phyloP scores from a whole-genome alignment of 192 early-diverging fungal genomes.

The Coemansia asiatica region DNA sequence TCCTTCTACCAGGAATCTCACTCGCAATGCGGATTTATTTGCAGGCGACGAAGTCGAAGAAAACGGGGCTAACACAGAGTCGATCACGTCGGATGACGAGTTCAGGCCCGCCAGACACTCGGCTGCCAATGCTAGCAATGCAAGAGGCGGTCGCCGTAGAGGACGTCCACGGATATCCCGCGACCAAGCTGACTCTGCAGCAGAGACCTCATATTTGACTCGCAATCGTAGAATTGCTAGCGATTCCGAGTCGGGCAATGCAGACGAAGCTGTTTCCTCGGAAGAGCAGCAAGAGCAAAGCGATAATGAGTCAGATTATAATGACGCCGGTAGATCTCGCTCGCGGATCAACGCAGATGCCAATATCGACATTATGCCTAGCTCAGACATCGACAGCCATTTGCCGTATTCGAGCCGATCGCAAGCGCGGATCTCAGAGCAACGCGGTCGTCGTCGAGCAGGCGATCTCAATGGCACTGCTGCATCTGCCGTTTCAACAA shows the following conservation, averaged over 20 bases:
- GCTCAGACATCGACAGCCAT: neutral
- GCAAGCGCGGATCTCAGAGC: neutral
- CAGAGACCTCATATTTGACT: conserved; percentile 14
- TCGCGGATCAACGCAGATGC: neutral
- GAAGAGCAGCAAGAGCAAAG: neutral
- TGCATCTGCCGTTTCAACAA: too few species aligned
- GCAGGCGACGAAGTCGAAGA: conserved; percentile 5
- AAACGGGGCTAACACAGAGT: neutral
- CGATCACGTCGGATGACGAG: conserved; percentile 34
- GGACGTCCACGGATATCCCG: neutral
- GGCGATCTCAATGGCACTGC: neutral
- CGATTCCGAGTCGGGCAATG: conserved; percentile 30
- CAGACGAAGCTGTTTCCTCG: neutral
- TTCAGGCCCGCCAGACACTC: conserved; percentile 11
- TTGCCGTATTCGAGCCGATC: neutral
- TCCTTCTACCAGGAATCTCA: neutral
- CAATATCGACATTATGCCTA: conserved; percentile 5
- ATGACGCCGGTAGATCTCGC: neutral
- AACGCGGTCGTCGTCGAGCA: neutral
- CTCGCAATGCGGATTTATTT: neutral
- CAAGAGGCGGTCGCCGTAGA: conserved; percentile 1
- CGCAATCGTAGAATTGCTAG: conserved; percentile 42
- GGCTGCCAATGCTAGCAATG: neutral
- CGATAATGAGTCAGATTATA: neutral
- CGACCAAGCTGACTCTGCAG: conserved; percentile 3